These are phyloP conservation scores for Colletotrichum scovillei DNA, from an alignment of 2,329 filamentous ascomycete species.

Conservation along the genomic window DNA sequence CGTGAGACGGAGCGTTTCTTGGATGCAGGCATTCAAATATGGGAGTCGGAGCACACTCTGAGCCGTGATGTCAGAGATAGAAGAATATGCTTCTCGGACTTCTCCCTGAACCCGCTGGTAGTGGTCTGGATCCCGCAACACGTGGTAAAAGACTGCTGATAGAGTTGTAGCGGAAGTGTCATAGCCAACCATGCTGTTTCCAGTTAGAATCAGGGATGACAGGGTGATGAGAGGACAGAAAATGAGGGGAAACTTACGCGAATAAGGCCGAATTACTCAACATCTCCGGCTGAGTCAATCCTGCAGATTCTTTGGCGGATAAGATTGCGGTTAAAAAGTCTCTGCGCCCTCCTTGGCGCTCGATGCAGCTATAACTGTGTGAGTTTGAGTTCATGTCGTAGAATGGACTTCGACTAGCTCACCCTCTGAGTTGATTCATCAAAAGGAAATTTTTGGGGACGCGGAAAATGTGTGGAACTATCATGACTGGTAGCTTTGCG, in stretches of 20 bases:
- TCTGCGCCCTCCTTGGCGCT: conserved; percentile 10
- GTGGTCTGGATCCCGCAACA: neutral
- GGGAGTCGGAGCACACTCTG: conserved; percentile 10
- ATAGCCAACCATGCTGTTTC: conserved; percentile 21
- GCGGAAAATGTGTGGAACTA: conserved; percentile 12
- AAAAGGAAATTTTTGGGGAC: conserved; percentile 23
- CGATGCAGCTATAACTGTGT: neutral
- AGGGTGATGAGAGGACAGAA: neutral
- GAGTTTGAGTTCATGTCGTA: neutral
- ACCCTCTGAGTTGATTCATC: conserved; percentile 23
- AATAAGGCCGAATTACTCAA: conserved; percentile 10
- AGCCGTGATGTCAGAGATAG: neutral
- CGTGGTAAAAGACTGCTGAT: conserved; percentile 22
- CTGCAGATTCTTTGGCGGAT: conserved; percentile 7
- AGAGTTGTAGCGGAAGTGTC: conserved; percentile 9
- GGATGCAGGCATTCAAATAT: conserved; percentile 57
- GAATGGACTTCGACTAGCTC: neutral
- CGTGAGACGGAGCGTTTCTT: conserved; percentile 66
- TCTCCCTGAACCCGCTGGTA: conserved; percentile 10
- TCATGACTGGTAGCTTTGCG: conserved; percentile 14
- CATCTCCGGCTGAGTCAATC: conserved; percentile 17
- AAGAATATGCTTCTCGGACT: neutral
- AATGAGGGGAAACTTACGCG: neutral
- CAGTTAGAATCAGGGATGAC: neutral
- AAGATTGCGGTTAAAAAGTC: conserved; percentile 23